phyloP scores from a whole-genome alignment of 345 rosid genomes.

The Melaleuca alternifolia region DNA sequence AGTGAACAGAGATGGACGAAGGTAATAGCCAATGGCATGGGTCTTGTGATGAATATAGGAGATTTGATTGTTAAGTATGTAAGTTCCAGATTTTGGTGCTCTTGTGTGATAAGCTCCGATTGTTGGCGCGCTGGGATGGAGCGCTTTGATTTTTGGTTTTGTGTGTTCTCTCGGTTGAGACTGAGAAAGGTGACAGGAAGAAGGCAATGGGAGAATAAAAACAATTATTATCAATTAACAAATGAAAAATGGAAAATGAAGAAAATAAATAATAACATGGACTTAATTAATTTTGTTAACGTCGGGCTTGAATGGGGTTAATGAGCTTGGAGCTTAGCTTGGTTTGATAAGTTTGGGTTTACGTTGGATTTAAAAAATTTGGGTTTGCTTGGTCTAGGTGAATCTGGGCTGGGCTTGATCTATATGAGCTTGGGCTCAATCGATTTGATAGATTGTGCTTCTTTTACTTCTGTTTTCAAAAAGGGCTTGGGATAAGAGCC shows the following conservation, averaged over 20 bases:
- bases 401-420: not conserved
- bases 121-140: not conserved
- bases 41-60: not conserved
- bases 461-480: too few species aligned
- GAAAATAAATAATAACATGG: too few species aligned
- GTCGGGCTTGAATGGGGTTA: not conserved
- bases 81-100: not conserved
- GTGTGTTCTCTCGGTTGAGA: too few species aligned
- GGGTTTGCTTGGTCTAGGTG: not conserved
- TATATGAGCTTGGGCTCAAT: too few species aligned
- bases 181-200: too few species aligned
- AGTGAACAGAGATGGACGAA: not conserved
- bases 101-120: not conserved
- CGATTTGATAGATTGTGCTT: too few species aligned
- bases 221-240: too few species aligned
- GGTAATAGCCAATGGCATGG: not conserved
- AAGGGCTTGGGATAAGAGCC: not conserved
- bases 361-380: too few species aligned
- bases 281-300: too few species aligned
- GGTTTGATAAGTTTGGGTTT: not conserved
- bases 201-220: too few species aligned
- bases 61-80: not conserved
- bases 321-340: not conserved
- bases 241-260: too few species aligned
- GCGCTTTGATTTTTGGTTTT: too few species aligned